Conservation (phyloP, 257 asterid genomes). For the Coffea canephora region DNA sequence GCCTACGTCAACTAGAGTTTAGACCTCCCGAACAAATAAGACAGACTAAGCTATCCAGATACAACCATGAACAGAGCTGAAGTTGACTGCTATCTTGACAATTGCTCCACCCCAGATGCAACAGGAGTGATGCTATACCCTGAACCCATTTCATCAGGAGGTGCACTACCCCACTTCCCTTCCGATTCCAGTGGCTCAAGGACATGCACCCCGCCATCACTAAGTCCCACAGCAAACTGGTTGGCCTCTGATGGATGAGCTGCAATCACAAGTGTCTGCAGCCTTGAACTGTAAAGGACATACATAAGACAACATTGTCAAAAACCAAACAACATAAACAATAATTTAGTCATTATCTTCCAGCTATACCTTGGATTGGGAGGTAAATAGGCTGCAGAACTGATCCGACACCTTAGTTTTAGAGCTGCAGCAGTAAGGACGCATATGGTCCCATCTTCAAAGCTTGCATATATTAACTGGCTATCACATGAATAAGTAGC, state of each 20-base stretch:
- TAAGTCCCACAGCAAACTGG: constrained; percentile 65
- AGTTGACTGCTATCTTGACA: constrained; percentile 6
- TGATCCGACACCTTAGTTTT: constrained; percentile 51
- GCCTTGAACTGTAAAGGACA: constrained; percentile 32
- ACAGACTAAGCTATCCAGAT: neutral
- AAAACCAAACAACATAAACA: neutral
- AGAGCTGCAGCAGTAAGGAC: constrained; percentile 44
- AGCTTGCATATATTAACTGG: constrained; percentile 49
- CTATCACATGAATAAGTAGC: constrained; percentile 71
- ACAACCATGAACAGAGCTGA: neutral
- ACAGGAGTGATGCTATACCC: constrained; percentile 27
- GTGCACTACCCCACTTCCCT: constrained; percentile 53
- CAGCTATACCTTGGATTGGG: constrained; percentile 41
- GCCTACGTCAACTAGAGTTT: neutral
- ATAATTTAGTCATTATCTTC: neutral
- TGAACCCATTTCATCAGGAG: constrained; percentile 44
- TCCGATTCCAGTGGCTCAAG: constrained; percentile 56
- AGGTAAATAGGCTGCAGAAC: constrained; percentile 50
- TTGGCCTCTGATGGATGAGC: constrained; percentile 19
- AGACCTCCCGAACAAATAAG: neutral
- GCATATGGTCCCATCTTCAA: constrained; percentile 48
- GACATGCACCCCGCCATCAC: constrained; percentile 64
- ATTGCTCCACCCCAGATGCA: constrained; percentile 32
- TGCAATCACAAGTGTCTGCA: neutral
- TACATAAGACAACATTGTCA: neutral